Evolutionary conservation across 306 rosid species (phyloP).

Genomic region (Arachis stenosperma): DNA sequence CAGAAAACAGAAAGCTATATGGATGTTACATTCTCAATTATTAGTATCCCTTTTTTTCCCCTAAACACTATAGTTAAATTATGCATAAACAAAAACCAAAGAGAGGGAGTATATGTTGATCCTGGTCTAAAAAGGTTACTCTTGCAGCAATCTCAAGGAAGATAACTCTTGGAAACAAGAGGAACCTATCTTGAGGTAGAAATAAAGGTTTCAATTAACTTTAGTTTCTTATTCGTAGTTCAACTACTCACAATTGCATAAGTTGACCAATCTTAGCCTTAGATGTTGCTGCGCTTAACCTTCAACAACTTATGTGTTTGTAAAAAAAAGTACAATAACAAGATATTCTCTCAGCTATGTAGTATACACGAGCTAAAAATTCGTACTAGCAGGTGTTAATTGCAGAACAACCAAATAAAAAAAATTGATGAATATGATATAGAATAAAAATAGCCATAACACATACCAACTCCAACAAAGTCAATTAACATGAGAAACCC

Average conservation of each 20-base stretch:
- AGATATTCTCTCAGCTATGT: neutral
- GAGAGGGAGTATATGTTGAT: neutral
- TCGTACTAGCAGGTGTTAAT: conserved; percentile 12
- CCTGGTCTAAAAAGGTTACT: neutral
- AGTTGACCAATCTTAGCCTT: conserved; percentile 20
- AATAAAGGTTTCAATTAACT: conserved; percentile 3
- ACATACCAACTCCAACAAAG: conserved; percentile 6
- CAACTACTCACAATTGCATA: neutral
- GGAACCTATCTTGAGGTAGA: neutral
- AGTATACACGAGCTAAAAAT: neutral
- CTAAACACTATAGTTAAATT: too few relatives aligned
- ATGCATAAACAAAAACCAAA: too few relatives aligned
- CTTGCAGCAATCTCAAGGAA: conserved; percentile 22
- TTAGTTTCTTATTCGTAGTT: too few relatives aligned
- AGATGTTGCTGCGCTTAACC: neutral
- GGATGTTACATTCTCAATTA: neutral
- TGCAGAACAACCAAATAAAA: conserved; percentile 18
- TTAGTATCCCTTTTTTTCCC: neutral
- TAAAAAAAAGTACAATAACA: conserved; percentile 21
- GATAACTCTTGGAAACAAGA: conserved; percentile 30
- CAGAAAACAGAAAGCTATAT: neutral
- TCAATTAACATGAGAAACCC: conserved; percentile 24
- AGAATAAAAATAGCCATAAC: neutral
- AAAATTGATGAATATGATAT: neutral
- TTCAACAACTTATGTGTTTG: conserved; percentile 6